Conservation (phyloP, 768 basidiomycete species). For the Floccularia luteovirens region DNA sequence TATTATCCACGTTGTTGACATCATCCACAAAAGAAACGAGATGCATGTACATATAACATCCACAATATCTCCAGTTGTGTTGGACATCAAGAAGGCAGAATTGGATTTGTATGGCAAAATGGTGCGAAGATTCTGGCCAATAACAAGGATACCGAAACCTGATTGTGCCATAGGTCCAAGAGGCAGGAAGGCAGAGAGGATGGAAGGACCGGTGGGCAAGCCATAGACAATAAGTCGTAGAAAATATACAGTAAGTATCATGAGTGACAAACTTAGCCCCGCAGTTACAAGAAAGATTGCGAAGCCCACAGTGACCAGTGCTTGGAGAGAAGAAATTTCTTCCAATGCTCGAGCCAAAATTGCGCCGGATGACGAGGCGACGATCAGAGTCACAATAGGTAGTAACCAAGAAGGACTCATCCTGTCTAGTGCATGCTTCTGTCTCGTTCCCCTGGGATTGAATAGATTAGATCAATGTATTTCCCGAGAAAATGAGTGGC, state of each 20-base stretch:
- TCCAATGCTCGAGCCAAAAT: constrained; percentile 44
- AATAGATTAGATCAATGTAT: background rate
- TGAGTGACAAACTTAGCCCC: constrained; percentile 52
- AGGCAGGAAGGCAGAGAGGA: constrained; percentile 64
- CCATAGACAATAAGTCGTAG: constrained; percentile 51
- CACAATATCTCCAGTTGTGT: constrained; percentile 25
- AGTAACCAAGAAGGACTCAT: constrained; percentile 69
- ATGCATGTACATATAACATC: constrained; percentile 37
- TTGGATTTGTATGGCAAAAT: constrained; percentile 23
- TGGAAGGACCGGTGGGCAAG: constrained; percentile 33
- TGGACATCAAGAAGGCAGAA: constrained; percentile 25
- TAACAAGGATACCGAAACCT: constrained; percentile 46
- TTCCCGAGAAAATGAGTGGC: constrained; percentile 15
- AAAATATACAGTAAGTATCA: constrained; percentile 59
- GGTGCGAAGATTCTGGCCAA: constrained; percentile 39
- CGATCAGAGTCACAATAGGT: constrained; percentile 68
- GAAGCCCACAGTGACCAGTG: constrained; percentile 45
- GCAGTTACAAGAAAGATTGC: constrained; percentile 49
- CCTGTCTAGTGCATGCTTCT: constrained; percentile 44
- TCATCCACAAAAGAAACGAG: constrained; percentile 51
- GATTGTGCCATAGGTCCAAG: constrained; percentile 69
- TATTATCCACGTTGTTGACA: constrained; percentile 57
- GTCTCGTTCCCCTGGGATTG: constrained; percentile 40
- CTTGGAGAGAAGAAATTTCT: constrained; percentile 33
- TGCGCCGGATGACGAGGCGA: constrained; percentile 62